Base-by-base conservation (phyloP, 495 filamentous ascomycete species). In the Filosporella fistucella region DNA sequence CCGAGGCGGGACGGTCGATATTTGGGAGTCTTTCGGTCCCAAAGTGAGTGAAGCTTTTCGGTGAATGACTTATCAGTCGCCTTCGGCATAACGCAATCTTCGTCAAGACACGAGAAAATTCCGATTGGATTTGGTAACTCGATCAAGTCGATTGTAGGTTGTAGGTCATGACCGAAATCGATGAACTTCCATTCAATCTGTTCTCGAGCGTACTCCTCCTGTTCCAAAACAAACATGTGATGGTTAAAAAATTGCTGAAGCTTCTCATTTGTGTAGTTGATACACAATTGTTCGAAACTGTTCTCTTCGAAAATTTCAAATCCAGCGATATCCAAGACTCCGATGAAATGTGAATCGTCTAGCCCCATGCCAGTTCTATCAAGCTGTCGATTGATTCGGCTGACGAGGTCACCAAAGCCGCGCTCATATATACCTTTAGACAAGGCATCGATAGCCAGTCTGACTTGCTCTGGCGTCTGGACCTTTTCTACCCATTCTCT, bases 161-260 rank as follows among this genome's bases (percentile, higher is more conserved):
- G 94, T 14, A 99, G 71, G 60, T 99, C 94, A 50, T 87, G 89
- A 29, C 94, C 94, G 61, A 99, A 99, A 61, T 99, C 94, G 60
- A 99, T 97, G 62, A 99, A 99, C 61, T 96, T 89, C 94, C 94
- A 99, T 67, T 99, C 91, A 56, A 99, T 99, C 63, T 95, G 88
- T 62, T 99, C 94, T 40, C 91, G 69, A 13, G 94, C 91, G 65
- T 99, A 99, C 64, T 99, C 94, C 61, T 99, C 94, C 61, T 99
- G 94, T 61, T 99, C 94, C 17, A 99, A 68, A 17, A 99, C 94
- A 63, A 99, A 99, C 94, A 99, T 99, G 70, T 99, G 94, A 56
- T 99, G 94, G 51, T 99, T 99, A 76, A 99, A 99, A 63, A 97
- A 99, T 55, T 99, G 94, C 62, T 99, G 94, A 5, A 99, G 80